These are phyloP conservation scores for Seiridium cupressi DNA, from an alignment of 2,329 filamentous ascomycete genomes.

Conservation along the genomic window DNA sequence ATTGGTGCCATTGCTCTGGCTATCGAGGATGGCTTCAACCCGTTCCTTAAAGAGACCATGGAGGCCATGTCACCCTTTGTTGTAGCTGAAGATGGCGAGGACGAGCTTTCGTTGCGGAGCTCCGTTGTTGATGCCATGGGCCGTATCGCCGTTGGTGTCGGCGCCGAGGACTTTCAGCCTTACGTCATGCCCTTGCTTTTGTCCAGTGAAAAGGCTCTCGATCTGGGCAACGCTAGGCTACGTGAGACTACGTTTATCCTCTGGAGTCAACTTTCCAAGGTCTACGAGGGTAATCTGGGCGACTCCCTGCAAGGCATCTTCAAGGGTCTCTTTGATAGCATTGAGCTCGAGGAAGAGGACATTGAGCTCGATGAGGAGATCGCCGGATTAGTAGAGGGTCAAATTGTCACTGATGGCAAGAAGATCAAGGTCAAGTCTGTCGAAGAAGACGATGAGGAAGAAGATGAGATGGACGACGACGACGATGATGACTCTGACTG, in stretches of 20 bases:
- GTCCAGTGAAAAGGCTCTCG: conserved; percentile 85
- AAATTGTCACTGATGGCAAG: conserved; percentile 72
- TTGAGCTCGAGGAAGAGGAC: conserved; percentile 88
- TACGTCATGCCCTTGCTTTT: conserved; percentile 90
- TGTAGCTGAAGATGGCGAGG: conserved; percentile 81
- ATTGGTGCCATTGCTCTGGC: conserved; percentile 88
- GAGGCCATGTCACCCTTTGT: conserved; percentile 81
- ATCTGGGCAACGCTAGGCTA: conserved; percentile 84
- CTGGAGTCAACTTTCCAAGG: conserved; percentile 91
- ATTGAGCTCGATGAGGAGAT: conserved; percentile 71
- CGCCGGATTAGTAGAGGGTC: conserved; percentile 26
- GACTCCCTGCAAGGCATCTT: conserved; percentile 78
- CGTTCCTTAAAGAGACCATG: conserved; percentile 93
- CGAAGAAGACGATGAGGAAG: conserved; percentile 50
- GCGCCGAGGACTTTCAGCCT: conserved; percentile 80
- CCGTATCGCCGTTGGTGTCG: conserved; percentile 87
- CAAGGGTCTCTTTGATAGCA: conserved; percentile 76
- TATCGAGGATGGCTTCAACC: conserved; percentile 77
- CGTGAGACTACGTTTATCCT: conserved; percentile 97
- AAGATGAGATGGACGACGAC: conserved; percentile 66
- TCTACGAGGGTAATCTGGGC: conserved; percentile 82
- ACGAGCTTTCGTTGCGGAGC: conserved; percentile 85
- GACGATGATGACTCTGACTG: conserved; percentile 84
- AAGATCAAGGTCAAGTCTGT: conserved; percentile 74
- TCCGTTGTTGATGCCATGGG: conserved; percentile 91